Evolutionary conservation across 495 filamentous ascomycete genomes (phyloP).

Genomic region (Cetradonia linearis): DNA sequence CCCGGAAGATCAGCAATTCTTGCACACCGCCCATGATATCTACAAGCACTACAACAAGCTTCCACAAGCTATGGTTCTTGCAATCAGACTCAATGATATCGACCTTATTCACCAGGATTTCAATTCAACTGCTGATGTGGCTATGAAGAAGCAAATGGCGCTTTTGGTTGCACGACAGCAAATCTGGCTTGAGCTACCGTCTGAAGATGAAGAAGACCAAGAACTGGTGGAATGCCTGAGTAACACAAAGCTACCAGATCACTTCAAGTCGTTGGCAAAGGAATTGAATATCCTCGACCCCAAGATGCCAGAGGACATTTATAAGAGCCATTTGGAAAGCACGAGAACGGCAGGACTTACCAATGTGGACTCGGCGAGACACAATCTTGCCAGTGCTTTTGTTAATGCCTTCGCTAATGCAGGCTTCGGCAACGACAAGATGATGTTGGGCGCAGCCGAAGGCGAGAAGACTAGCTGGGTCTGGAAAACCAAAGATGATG

Average conservation of each 20-base stretch:
- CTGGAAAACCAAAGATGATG: constrained; percentile 98
- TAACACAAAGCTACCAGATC: constrained; percentile 76
- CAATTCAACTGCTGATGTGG: constrained; percentile 63
- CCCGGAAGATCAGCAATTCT: constrained; percentile 91
- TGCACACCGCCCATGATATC: constrained; percentile 79
- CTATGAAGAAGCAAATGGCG: constrained; percentile 86
- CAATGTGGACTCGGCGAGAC: constrained; percentile 86
- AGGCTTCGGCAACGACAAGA: constrained; percentile 89
- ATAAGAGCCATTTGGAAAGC: constrained; percentile 97
- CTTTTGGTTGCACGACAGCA: constrained; percentile 88
- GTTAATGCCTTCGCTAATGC: constrained; percentile 96
- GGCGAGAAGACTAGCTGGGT: constrained; percentile 84
- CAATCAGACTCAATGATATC: constrained; percentile 82
- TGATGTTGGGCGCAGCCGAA: constrained; percentile 71
- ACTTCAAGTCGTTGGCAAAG: constrained; percentile 89
- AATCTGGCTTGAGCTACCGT: constrained; percentile 62
- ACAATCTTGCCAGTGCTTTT: constrained; percentile 92
- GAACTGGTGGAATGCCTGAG: constrained; percentile 72
- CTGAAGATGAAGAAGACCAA: constrained; percentile 54
- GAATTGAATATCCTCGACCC: constrained; percentile 95
- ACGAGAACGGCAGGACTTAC: constrained; percentile 82
- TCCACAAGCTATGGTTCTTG: constrained; percentile 84
- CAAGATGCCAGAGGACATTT: constrained; percentile 96
- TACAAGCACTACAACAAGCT: constrained; percentile 87
- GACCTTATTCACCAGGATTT: constrained; percentile 73